A percentile compares a stretch with the other conserved stretches of the same genome.
Evolutionary conservation across 768 basidiomycete genomes (phyloP).

Genomic region (Boletus insuetus): DNA sequence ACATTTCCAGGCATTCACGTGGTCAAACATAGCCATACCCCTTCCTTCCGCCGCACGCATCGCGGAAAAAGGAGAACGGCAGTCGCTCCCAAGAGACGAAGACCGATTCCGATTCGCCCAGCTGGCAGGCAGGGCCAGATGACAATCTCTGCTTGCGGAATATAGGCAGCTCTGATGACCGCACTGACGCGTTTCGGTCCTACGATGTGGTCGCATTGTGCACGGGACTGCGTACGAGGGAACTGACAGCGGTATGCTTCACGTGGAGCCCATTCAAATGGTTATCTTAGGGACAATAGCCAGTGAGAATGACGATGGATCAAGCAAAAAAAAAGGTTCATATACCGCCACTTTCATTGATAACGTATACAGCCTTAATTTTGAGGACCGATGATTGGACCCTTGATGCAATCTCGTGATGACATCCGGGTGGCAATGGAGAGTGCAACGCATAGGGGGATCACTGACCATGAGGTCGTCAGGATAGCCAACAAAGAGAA

Average conservation of each 20-base stretch:
- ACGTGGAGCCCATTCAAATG: background rate
- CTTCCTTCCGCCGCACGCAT: conserved; percentile 7
- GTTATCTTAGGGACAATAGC: background rate
- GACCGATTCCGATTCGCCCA: conserved; percentile 16
- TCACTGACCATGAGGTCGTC: conserved; percentile 4
- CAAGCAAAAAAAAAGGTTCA: background rate
- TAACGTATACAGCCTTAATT: too few relatives aligned
- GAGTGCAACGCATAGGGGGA: background rate
- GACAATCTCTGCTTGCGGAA: background rate
- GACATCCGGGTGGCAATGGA: background rate
- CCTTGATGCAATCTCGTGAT: background rate
- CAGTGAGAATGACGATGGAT: background rate
- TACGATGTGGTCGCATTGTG: background rate
- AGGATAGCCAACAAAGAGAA: background rate
- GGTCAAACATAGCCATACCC: conserved; percentile 6
- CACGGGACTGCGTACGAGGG: background rate
- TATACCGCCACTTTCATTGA: background rate
- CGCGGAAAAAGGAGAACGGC: background rate
- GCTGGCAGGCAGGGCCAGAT: conserved; percentile 4
- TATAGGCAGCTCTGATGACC: background rate
- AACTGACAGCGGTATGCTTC: background rate
- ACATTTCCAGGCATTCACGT: conserved; percentile 10
- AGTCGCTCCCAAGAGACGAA: background rate
- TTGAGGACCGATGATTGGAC: background rate
- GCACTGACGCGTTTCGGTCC: background rate